Base-by-base conservation (phyloP, 805 yeast species). In the Candida xiaguanensis region DNA sequence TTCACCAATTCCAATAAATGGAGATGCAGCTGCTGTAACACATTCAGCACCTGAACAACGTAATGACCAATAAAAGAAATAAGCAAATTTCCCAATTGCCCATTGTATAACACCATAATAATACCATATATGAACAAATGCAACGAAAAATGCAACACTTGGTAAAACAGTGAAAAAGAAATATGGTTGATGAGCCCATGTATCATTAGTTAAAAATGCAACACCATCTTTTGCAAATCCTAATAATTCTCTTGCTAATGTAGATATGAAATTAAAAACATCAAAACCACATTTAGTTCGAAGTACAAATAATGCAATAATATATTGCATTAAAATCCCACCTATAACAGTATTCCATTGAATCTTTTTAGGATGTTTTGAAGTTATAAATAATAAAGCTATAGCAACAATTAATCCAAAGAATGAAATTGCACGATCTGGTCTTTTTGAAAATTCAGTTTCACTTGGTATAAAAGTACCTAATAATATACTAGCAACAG, bases 1-100 rank as follows among this genome's bases (percentile, higher is more conserved):
- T 59, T 78, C 85, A 50, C 85, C 85, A 47, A 75, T 77, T 32
- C 85, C 85, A 46, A 78, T 67, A 56, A 78, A 78, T 5, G 85
- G 85, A 19, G 83, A 73, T 0, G 83, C 83, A 33, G 83, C 81
- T 4, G 82, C 81, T 20, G 78, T 79, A 34, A 78, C 74, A 18
- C 82, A 76, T 53, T 78, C 85, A 38, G 83, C 81, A 49, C 85
- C 85, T 20, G 78, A 70, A 17, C 77, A 73, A 42, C 68, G 61
- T 66, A 77, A 68, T 26, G 77, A 55, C 82, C 82, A 78, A 64
- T 72, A 77, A 65, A 79, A 77, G 48, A 78, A 71, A 49, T 59
- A 57, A 14, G 82, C 77, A 46, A 75, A 75, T 55, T 79, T 79
- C 31, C 68, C 67, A 40, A 79, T 70, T 31, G 61, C 61, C 83